Percentiles rank a stretch among this genome's conserved stretches.
Evolutionary conservation across 2,329 filamentous ascomycete genomes (phyloP).

Genomic region (Parafenestella ontariensis): DNA sequence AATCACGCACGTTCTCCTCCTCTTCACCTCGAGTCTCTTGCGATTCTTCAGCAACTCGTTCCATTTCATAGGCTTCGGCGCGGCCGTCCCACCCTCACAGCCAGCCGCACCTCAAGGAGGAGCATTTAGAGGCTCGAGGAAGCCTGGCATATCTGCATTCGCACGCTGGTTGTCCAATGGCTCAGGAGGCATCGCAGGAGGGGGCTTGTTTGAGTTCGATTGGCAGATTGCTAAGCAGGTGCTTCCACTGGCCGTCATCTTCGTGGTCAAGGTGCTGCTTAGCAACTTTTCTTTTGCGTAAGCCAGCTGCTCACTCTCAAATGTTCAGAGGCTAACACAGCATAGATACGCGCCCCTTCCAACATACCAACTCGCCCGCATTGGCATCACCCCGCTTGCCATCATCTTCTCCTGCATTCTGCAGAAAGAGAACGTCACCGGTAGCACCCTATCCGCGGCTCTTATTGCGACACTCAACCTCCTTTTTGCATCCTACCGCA

Average conservation of each 20-base stretch:
- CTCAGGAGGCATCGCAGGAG: conserved; percentile 60
- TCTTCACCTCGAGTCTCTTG: conserved; percentile 57
- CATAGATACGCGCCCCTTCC: conserved; percentile 59
- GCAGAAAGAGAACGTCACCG: conserved; percentile 55
- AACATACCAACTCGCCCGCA: conserved; percentile 61
- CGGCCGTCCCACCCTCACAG: conserved; percentile 54
- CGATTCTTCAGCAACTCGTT: conserved; percentile 54
- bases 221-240: conserved; percentile 55
- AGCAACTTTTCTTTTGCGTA: conserved; percentile 63
- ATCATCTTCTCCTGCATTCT: conserved; percentile 58
- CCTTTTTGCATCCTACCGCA: conserved; percentile 56
- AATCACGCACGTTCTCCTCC: conserved; percentile 58
- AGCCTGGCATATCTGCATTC: conserved; percentile 33
- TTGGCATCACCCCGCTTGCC: conserved; percentile 58
- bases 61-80: conserved; percentile 51
- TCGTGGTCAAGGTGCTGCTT: conserved; percentile 58
- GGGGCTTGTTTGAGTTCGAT: conserved; percentile 62
- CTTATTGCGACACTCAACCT: conserved; percentile 61
- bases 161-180: conserved; percentile 49
- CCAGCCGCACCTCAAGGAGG: conserved; percentile 42
- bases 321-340: conserved; percentile 10
- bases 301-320: conserved; percentile 9
- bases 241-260: conserved; percentile 58
- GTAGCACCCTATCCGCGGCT: conserved; percentile 58
- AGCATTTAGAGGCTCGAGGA: conserved; percentile 36